A percentile compares a stretch with the other conserved stretches of the same genome.
Evolutionary conservation across 2,329 filamentous ascomycete genomes (phyloP).

Genomic region (Aspergillus pseudonomiae): DNA sequence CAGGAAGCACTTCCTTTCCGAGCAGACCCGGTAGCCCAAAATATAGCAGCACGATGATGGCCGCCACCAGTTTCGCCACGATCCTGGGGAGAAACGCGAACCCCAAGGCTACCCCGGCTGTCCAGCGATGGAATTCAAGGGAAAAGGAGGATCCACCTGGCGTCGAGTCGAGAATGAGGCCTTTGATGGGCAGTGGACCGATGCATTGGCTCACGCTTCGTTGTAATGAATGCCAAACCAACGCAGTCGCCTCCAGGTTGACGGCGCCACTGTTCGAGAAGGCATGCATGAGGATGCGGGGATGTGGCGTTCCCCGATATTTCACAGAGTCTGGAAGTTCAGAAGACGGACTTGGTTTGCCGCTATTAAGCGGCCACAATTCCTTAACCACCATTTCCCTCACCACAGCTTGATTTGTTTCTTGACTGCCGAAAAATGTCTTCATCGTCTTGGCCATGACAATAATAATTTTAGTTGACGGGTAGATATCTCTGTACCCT

Average conservation of each 20-base stretch:
- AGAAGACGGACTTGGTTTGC: background rate
- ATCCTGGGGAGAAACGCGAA: conserved; percentile 6
- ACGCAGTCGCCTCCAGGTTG: conserved; percentile 5
- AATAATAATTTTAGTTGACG: background rate
- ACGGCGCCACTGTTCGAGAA: conserved; percentile 8
- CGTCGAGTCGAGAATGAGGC: conserved; percentile 8
- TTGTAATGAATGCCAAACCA: conserved; percentile 4
- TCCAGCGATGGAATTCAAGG: conserved; percentile 4
- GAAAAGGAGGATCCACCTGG: background rate
- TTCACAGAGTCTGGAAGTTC: background rate
- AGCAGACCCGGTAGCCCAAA: conserved; percentile 2
- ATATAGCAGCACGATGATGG: background rate
- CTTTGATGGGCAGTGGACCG: conserved; percentile 1
- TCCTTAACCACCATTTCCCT: conserved; percentile 3
- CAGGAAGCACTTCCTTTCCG: background rate
- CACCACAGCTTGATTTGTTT: background rate
- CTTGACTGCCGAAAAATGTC: background rate
- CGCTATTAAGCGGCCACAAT: background rate
- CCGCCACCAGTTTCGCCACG: background rate
- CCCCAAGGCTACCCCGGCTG: conserved; percentile 1
- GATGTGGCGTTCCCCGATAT: background rate
- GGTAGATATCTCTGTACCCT: conserved; percentile 4
- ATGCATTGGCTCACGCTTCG: background rate
- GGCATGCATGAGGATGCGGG: conserved; percentile 8
- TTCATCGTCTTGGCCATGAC: conserved; percentile 1